phyloP scores from a whole-genome alignment of 495 filamentous ascomycete species.

The Margaritispora aquatica region DNA sequence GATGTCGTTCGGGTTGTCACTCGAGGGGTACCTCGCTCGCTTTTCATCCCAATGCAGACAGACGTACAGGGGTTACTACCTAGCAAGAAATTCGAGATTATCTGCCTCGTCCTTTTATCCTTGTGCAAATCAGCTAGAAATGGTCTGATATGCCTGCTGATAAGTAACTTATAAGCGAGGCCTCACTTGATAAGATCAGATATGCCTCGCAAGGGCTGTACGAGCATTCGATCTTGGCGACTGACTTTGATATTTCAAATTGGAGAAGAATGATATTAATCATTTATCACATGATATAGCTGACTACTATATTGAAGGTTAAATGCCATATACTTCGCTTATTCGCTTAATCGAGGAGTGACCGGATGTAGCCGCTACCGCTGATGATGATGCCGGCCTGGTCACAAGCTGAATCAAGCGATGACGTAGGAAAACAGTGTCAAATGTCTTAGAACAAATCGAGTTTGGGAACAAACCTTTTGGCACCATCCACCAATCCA shows the following conservation, averaged over 20 bases:
- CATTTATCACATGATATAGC: not conserved
- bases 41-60: not conserved
- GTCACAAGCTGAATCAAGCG: too few relatives aligned
- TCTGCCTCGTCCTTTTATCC: not conserved
- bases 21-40: not conserved
- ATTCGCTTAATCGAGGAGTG: too few relatives aligned
- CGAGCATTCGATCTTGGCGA: too few relatives aligned
- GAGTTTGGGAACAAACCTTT: not conserved
- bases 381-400: not conserved
- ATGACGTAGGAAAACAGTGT: not conserved
- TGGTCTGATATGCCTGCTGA: not conserved
- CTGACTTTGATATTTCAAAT: too few relatives aligned
- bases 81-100: too few relatives aligned
- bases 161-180: too few relatives aligned
- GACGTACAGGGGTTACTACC: too few relatives aligned
- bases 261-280: not conserved
- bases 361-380: too few relatives aligned
- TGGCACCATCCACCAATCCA: not conserved
- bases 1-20: not conserved
- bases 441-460: not conserved
- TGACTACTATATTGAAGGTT: not conserved
- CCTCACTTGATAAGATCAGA: not conserved
- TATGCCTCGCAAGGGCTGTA: not conserved
- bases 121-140: not conserved
- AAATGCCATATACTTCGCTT: not conserved